These are phyloP conservation scores for Fusarium chaquense DNA, from an alignment of 2,329 filamentous ascomycete genomes.

Conservation along the genomic window DNA sequence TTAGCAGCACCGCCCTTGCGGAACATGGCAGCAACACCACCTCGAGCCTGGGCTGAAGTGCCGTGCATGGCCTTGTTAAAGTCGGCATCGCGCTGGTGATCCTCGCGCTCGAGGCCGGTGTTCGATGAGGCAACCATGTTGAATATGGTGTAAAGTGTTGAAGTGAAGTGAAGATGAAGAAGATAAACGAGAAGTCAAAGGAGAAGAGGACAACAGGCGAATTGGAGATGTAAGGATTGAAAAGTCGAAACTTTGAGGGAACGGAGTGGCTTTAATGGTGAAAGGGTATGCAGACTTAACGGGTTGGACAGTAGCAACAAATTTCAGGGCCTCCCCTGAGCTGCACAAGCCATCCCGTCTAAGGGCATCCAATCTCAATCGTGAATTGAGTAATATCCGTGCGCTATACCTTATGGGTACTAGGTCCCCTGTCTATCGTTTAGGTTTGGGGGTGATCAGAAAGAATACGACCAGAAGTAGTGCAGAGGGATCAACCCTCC, in stretches of 20 bases:
- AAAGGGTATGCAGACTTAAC: slow-evolving; percentile 36
- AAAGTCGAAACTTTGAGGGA: slow-evolving; percentile 34
- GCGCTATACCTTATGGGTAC: slow-evolving; percentile 34
- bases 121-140: slow-evolving; percentile 60
- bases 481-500: slow-evolving; percentile 10
- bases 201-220: slow-evolving; percentile 18
- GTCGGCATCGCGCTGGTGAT: slow-evolving; percentile 85
- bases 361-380: slow-evolving; percentile 46
- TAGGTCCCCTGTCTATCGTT: slow-evolving; percentile 36
- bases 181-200: slow-evolving; percentile 8
- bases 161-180: slow-evolving; percentile 17
- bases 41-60: slow-evolving; percentile 73
- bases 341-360: slow-evolving; percentile 40
- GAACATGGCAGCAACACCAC: slow-evolving; percentile 86
- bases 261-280: slow-evolving; percentile 44
- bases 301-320: slow-evolving; percentile 43
- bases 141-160: slow-evolving; percentile 47
- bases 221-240: slow-evolving; percentile 28
- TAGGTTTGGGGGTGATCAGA: slow-evolving; percentile 27
- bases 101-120: slow-evolving; percentile 78
- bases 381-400: slow-evolving; percentile 41
- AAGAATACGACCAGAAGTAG: slow-evolving; percentile 16
- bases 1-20: slow-evolving; percentile 82
- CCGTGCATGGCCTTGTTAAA: slow-evolving; percentile 93
- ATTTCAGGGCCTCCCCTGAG: slow-evolving; percentile 50